Percentiles rank a stretch among this genome's conserved stretches.
phyloP scores from a whole-genome alignment of 768 basidiomycete species.

The Leccinum olivaceopallidum region DNA sequence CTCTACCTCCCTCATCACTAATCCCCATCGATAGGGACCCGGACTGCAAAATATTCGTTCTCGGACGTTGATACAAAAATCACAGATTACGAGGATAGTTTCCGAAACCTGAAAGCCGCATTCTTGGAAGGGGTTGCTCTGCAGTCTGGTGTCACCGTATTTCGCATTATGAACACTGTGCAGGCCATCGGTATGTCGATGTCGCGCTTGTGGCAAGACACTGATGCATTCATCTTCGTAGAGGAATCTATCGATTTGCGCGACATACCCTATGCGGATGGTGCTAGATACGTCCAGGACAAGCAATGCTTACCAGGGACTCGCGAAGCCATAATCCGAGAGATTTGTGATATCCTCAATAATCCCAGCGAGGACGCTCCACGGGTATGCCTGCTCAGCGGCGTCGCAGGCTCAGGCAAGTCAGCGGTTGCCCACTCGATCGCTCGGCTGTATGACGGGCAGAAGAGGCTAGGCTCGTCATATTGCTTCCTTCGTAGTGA shows the following conservation, averaged over 20 bases:
- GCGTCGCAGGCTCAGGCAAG: constrained; percentile 33
- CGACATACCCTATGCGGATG: constrained; percentile 22
- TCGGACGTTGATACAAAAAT: constrained; percentile 22
- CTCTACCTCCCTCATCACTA: not conserved
- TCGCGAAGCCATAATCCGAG: constrained; percentile 16
- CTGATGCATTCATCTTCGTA: not conserved
- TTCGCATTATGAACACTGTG: constrained; percentile 21
- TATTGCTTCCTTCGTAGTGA: constrained; percentile 28
- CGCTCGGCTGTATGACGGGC: constrained; percentile 26
- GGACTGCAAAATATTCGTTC: constrained; percentile 19
- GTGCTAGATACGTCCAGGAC: constrained; percentile 24
- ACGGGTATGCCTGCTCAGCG: constrained; percentile 30
- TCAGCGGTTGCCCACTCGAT: constrained; percentile 34
- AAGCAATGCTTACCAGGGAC: constrained; percentile 24
- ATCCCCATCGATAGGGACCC: constrained; percentile 13
- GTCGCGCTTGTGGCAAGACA: not conserved
- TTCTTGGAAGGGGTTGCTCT: constrained; percentile 19
- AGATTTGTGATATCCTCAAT: constrained; percentile 22
- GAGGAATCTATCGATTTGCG: constrained; percentile 21
- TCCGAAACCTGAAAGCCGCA: constrained; percentile 18
- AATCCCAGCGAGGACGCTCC: constrained; percentile 12
- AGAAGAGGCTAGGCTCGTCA: constrained; percentile 33
- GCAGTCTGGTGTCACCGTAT: constrained; percentile 19
- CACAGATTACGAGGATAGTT: constrained; percentile 17
- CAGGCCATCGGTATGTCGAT: constrained; percentile 10